Evolutionary conservation across 1,284 basidiomycete species (phyloP).

Genomic region (Nidula niveotomentosa): DNA sequence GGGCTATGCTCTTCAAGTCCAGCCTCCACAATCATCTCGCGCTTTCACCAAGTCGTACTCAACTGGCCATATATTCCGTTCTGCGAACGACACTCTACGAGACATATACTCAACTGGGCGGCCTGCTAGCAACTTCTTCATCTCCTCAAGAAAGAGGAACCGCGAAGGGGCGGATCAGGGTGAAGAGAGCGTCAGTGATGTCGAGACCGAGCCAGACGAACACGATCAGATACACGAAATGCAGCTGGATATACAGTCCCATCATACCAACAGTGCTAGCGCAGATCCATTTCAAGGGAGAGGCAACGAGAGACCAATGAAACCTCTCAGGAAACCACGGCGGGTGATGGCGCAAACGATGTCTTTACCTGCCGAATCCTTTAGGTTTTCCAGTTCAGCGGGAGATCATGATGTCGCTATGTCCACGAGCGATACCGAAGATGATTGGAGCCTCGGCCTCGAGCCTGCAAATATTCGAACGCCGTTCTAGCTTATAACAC

Average conservation of each 20-base stretch:
- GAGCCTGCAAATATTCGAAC: not conserved
- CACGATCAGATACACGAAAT: not conserved
- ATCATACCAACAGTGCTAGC: not conserved
- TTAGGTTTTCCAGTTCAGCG: slow-evolving; percentile 13
- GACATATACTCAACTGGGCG: slow-evolving; percentile 26
- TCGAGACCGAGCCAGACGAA: slow-evolving; percentile 12
- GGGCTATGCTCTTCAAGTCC: slow-evolving; percentile 34
- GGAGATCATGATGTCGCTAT: not conserved
- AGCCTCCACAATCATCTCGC: slow-evolving; percentile 28
- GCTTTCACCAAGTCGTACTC: slow-evolving; percentile 32
- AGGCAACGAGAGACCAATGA: slow-evolving; percentile 29
- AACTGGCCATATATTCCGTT: slow-evolving; percentile 38
- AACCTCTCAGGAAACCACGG: slow-evolving; percentile 33
- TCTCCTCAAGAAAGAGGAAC: slow-evolving; percentile 28
- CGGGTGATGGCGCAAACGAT: slow-evolving; percentile 28
- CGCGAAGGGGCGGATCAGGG: slow-evolving; percentile 16
- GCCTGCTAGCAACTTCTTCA: slow-evolving; percentile 4
- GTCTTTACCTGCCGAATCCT: slow-evolving; percentile 32
- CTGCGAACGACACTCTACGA: slow-evolving; percentile 40
- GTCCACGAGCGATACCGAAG: slow-evolving; percentile 13
- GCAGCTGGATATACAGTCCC: not conserved
- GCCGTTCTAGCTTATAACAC: slow-evolving; percentile 16
- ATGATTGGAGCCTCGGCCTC: slow-evolving; percentile 28
- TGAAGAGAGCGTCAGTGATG: slow-evolving; percentile 14
- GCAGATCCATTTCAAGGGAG: not conserved